Percentiles rank a stretch among this genome's conserved stretches.
These are phyloP conservation scores for Schwanniomyces polymorphus DNA, from an alignment of 805 yeast species.

Conservation along the genomic window DNA sequence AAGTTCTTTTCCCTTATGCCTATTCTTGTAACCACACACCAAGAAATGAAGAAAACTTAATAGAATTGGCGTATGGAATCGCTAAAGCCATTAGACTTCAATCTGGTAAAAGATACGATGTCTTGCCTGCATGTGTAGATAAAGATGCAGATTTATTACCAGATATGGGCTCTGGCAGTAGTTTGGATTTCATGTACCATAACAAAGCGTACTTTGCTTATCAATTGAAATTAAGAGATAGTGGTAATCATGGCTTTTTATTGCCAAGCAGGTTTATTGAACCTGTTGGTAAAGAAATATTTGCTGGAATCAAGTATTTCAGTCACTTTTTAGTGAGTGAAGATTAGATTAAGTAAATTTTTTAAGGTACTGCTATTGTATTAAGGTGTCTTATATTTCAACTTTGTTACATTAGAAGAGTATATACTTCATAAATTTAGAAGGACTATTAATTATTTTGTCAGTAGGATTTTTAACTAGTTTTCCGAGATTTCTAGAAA, in stretches of 20 bases:
- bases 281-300: constrained; percentile 78
- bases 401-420: too few relatives aligned
- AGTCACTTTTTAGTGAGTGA: constrained; percentile 37
- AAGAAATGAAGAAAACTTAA: constrained; percentile 74
- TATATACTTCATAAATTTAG: too few relatives aligned
- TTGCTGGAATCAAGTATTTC: constrained; percentile 67
- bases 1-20: constrained; percentile 79
- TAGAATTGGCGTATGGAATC: constrained; percentile 80
- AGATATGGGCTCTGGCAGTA: constrained; percentile 76
- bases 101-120: constrained; percentile 66
- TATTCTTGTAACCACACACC: constrained; percentile 74
- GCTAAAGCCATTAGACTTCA: constrained; percentile 67
- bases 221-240: constrained; percentile 77
- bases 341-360: constrained; percentile 11
- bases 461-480: too few relatives aligned
- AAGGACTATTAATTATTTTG: too few relatives aligned
- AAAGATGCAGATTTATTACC: constrained; percentile 73
- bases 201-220: constrained; percentile 81
- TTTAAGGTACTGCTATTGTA: too few relatives aligned
- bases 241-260: constrained; percentile 81
- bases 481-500: too few relatives aligned
- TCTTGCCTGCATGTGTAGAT: constrained; percentile 77
- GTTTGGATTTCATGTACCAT: constrained; percentile 82
- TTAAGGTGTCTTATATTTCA: too few relatives aligned
- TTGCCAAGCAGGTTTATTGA: constrained; percentile 66